Percentiles rank a stretch among this genome's conserved stretches.
phyloP scores from a whole-genome alignment of 768 basidiomycete genomes.

The Phanerochaete sordida region DNA sequence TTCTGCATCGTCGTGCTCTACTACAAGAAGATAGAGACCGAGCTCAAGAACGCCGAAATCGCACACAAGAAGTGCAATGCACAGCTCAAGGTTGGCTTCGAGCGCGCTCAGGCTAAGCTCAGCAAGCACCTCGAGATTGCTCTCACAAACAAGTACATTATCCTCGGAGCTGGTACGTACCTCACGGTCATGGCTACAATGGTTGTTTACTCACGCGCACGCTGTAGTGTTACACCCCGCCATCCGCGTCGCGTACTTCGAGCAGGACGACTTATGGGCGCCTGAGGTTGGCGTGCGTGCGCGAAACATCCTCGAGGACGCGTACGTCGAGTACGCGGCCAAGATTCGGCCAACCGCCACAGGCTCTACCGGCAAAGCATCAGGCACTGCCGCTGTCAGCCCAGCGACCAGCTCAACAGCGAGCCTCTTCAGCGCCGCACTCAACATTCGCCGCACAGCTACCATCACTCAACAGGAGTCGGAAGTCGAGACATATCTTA shows the following conservation, averaged over 20 bases:
- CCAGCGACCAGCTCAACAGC: too few relatives aligned
- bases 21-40: constrained; percentile 1
- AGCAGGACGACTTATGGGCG: background rate
- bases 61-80: background rate
- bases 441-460: too few relatives aligned
- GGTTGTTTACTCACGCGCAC: background rate
- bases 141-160: background rate
- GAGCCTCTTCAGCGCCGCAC: too few relatives aligned
- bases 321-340: background rate
- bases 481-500: background rate
- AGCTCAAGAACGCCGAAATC: background rate
- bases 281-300: background rate
- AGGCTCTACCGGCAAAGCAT: too few relatives aligned
- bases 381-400: too few relatives aligned
- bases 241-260: background rate
- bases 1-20: background rate
- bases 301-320: background rate
- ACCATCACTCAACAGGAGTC: too few relatives aligned
- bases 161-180: background rate
- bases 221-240: background rate
- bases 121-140: background rate
- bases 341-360: background rate
- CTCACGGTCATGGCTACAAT: background rate
- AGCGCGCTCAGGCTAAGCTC: background rate
- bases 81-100: background rate